Conservation (phyloP, 192 early-diverging fungal species). For the Coemansia furcata region DNA sequence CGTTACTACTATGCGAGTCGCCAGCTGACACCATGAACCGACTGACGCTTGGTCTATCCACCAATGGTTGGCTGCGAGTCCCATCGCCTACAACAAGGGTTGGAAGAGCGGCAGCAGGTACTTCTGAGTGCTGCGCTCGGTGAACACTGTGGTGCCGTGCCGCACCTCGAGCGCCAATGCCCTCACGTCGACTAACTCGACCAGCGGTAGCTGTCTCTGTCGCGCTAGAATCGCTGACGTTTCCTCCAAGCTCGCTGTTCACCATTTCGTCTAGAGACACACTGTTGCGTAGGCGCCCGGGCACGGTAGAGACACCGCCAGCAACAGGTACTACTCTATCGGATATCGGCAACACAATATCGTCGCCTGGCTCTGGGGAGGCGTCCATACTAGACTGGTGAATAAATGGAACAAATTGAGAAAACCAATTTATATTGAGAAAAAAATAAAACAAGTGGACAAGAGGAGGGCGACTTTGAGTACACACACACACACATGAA, state of each 20-base stretch:
- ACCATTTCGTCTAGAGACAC: conserved; percentile 25
- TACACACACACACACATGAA: background rate
- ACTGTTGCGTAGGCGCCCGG: conserved; percentile 23
- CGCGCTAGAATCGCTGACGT: background rate
- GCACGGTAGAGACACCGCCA: background rate
- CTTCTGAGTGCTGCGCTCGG: background rate
- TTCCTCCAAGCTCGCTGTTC: background rate
- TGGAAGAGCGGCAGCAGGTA: background rate
- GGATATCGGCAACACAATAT: background rate
- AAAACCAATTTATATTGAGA: background rate
- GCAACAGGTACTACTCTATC: background rate
- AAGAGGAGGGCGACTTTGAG: background rate
- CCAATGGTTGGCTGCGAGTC: background rate
- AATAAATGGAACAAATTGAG: background rate
- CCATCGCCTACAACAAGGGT: background rate
- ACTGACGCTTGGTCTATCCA: background rate
- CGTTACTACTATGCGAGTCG: conserved; percentile 1
- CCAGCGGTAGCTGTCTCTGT: background rate
- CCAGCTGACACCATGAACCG: background rate
- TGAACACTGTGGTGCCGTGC: conserved; percentile 4
- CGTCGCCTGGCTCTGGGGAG: background rate
- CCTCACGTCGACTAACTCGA: background rate
- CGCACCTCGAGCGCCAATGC: background rate
- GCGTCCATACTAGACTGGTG: background rate
- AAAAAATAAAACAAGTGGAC: background rate